phyloP scores from a whole-genome alignment of 176 grass and related monocot genomes.

The Echinochloa phyllopogon region DNA sequence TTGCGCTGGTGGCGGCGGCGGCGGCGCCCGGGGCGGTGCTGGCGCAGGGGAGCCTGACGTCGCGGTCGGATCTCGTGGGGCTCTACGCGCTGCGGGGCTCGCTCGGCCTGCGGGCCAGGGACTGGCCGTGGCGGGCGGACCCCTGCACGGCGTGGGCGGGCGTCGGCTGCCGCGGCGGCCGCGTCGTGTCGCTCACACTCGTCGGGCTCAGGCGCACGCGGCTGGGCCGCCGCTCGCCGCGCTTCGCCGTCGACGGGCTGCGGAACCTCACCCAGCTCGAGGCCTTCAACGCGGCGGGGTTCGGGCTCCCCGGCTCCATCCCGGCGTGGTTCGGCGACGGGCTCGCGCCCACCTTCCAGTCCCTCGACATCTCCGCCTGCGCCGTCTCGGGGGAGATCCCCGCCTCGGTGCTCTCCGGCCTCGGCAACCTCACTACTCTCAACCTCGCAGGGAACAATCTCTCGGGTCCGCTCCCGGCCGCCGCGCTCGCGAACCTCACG shows the following conservation, averaged over 20 bases:
- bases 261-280: constrained; percentile 73
- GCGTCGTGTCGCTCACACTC: constrained; percentile 61
- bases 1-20: constrained; percentile 29
- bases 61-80: constrained; percentile 61
- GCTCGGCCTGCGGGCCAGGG: constrained; percentile 79
- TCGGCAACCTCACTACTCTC: constrained; percentile 63
- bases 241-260: constrained; percentile 77
- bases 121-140: constrained; percentile 79
- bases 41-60: constrained; percentile 47
- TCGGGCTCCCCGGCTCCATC: constrained; percentile 71
- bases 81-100: constrained; percentile 75
- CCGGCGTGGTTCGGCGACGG: constrained; percentile 77
- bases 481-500: constrained; percentile 52
- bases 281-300: constrained; percentile 70
- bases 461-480: constrained; percentile 54
- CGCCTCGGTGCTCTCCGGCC: constrained; percentile 42
- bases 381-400: constrained; percentile 66
- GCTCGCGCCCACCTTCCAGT: constrained; percentile 57
- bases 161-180: constrained; percentile 61
- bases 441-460: constrained; percentile 71
- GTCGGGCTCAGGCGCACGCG: constrained; percentile 66
- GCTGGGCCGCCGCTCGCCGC: constrained; percentile 52
- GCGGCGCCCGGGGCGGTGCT: constrained; percentile 37
- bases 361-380: constrained; percentile 71
- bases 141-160: constrained; percentile 77